A percentile compares a stretch with the other conserved stretches of the same genome.
phyloP scores from a whole-genome alignment of 2,329 filamentous ascomycete genomes.

The Trichoderma brevicompactum region DNA sequence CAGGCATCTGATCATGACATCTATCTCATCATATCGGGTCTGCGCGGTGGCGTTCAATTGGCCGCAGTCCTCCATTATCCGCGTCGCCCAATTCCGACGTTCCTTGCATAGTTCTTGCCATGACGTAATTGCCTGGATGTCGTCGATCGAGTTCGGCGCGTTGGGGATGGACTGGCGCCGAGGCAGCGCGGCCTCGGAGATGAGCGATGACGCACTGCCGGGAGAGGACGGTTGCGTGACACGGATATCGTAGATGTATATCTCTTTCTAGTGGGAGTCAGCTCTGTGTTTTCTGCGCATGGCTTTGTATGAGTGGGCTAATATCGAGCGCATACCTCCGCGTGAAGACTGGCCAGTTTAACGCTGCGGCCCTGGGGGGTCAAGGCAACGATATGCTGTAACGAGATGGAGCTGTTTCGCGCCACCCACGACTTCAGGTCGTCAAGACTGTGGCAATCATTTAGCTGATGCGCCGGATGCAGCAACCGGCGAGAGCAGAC shows the following conservation, averaged over 20 bases:
- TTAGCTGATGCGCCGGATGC: slow-evolving; percentile 7
- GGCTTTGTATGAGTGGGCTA: not conserved
- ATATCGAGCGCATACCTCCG: slow-evolving; percentile 63
- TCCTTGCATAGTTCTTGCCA: slow-evolving; percentile 88
- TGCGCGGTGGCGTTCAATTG: slow-evolving; percentile 65
- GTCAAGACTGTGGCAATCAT: slow-evolving; percentile 66
- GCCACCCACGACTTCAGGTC: slow-evolving; percentile 82
- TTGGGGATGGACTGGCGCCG: slow-evolving; percentile 62
- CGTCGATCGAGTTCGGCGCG: slow-evolving; percentile 81
- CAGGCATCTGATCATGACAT: slow-evolving; percentile 77
- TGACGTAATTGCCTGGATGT: slow-evolving; percentile 79
- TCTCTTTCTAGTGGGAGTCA: slow-evolving; percentile 67
- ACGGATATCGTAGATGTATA: slow-evolving; percentile 89
- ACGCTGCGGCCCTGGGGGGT: slow-evolving; percentile 83
- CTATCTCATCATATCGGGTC: slow-evolving; percentile 72
- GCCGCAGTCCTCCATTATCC: slow-evolving; percentile 70
- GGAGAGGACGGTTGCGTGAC: slow-evolving; percentile 64
- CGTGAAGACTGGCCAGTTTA: slow-evolving; percentile 77
- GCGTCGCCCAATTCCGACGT: slow-evolving; percentile 78
- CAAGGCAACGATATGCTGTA: slow-evolving; percentile 82
- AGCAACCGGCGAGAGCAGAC: slow-evolving; percentile 20
- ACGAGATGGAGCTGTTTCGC: slow-evolving; percentile 71
- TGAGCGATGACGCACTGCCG: slow-evolving; percentile 48
- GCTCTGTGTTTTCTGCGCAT: not conserved
- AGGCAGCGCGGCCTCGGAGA: slow-evolving; percentile 56